Conservation (phyloP, 2,329 filamentous ascomycete genomes). For the Basipetospora chlamydospora region DNA sequence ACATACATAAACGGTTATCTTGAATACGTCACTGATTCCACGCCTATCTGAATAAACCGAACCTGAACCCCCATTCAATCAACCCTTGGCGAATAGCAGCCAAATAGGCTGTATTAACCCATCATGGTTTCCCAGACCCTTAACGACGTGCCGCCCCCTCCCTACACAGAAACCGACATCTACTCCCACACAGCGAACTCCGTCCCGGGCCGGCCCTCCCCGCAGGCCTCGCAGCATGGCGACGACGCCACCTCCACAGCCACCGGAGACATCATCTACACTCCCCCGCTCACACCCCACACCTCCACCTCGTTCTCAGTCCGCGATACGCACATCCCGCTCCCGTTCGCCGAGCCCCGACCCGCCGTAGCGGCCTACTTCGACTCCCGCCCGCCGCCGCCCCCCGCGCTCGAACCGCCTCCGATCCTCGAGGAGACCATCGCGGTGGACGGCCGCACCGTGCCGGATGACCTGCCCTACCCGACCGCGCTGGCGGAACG, state of each 20-base stretch:
- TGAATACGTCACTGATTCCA: too few species aligned
- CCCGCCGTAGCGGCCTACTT: conserved; percentile 24
- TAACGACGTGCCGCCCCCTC: conserved; percentile 34
- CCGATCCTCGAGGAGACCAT: conserved; percentile 20
- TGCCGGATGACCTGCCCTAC: conserved; percentile 29
- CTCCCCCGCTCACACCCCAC: conserved; percentile 33
- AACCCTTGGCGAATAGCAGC: too few species aligned
- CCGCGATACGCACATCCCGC: too few species aligned
- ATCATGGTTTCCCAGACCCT: too few species aligned
- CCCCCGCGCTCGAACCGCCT: conserved; percentile 13
- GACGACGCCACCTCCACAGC: conserved; percentile 19
- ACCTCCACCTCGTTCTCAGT: too few species aligned
- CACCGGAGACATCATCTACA: conserved; percentile 32
- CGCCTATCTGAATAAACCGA: too few species aligned
- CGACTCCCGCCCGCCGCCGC: conserved; percentile 27
- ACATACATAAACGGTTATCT: too few species aligned
- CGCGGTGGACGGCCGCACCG: conserved; percentile 18
- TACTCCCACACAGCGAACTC: conserved; percentile 28
- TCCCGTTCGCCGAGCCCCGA: conserved; percentile 11
- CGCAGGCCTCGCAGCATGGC: conserved; percentile 4
- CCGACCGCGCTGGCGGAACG: conserved; percentile 21
- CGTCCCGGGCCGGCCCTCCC: conserved; percentile 12
- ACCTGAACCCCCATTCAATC: too few species aligned
- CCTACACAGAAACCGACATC: conserved; percentile 43
- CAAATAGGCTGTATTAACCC: too few species aligned